Evolutionary conservation across 345 rosid species (phyloP).

Genomic region (Melaleuca alternifolia): DNA sequence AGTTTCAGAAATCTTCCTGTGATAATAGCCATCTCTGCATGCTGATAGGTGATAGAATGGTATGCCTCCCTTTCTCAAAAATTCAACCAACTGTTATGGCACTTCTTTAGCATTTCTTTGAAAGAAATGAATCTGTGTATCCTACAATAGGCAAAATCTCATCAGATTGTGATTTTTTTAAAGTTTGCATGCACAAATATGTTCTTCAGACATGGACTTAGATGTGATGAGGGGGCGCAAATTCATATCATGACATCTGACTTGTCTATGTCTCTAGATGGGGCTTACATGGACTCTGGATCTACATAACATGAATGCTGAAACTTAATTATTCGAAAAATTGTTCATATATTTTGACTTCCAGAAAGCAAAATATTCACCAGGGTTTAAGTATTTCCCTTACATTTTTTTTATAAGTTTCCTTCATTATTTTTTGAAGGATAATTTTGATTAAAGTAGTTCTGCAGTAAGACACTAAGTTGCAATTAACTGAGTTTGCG

Average conservation of each 20-base stretch:
- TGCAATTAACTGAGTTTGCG: neutral
- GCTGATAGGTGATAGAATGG: slow-evolving; percentile 54
- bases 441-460: neutral
- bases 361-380: neutral
- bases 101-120: neutral
- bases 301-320: neutral
- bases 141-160: neutral
- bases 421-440: neutral
- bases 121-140: neutral
- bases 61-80: slow-evolving; percentile 12
- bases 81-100: neutral
- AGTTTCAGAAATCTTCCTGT: slow-evolving; percentile 13
- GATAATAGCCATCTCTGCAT: slow-evolving; percentile 50
- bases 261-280: neutral
- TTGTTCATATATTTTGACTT: neutral
- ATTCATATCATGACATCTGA: neutral
- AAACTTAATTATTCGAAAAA: neutral
- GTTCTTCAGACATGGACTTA: neutral
- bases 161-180: neutral
- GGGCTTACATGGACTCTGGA: neutral
- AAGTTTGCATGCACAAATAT: neutral
- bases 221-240: neutral
- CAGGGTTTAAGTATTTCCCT: neutral
- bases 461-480: neutral
- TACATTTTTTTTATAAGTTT: neutral